Base-by-base conservation (phyloP, 129 eudicot genomes). In the Lactuca sativa region DNA sequence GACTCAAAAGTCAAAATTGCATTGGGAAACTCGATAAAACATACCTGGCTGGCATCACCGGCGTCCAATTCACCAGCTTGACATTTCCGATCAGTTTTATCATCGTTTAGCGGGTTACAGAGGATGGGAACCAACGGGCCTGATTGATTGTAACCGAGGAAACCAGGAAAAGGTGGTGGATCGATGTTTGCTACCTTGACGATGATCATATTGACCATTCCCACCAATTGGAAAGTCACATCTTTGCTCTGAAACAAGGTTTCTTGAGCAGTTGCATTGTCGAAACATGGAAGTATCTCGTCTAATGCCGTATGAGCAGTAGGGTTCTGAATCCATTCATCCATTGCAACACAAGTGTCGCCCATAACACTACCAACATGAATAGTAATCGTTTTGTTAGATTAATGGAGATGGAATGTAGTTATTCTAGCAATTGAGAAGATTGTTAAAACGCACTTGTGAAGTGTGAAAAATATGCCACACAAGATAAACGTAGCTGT, bases 331-430 rank as follows among this genome's bases (percentile, higher is more conserved):
- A 85, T 90, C 97, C 97, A 91, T 47, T 91, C 77, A 48, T 88
- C 82, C 96, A 91, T 86, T 13, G 96, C 96, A n/a, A 88, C 96
- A 44, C 97, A 91, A 17, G 93, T 88, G 61, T 91, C 97, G 11
- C 90, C 96, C 68, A 79, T 65, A 56, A 80, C 82, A 75, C 97
- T 90, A n/a, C 33, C 15, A 75, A 10, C 34, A 74, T 7, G 34
- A 0, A 57, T 41, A 40, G 14, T 49, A 58, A 73, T 47, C 1
- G 16, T 8, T 68, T 9, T 4, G 64, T 86, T 74, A 74, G 72
- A 41, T 67, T 21, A 67, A 33, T 49, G 12, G 15, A 7, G 44
- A 32, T 5, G 9, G 34, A 58, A 37, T 53, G 64, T 63, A 8
- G 64, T 53, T 73, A 52, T 55, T 64, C 37, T 10, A 43, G 61